Percentiles rank a stretch among this genome's conserved stretches.
These are phyloP conservation scores for Pseudozyma hubeiensis DNA, from an alignment of 1,284 basidiomycete genomes.

Conservation along the genomic window DNA sequence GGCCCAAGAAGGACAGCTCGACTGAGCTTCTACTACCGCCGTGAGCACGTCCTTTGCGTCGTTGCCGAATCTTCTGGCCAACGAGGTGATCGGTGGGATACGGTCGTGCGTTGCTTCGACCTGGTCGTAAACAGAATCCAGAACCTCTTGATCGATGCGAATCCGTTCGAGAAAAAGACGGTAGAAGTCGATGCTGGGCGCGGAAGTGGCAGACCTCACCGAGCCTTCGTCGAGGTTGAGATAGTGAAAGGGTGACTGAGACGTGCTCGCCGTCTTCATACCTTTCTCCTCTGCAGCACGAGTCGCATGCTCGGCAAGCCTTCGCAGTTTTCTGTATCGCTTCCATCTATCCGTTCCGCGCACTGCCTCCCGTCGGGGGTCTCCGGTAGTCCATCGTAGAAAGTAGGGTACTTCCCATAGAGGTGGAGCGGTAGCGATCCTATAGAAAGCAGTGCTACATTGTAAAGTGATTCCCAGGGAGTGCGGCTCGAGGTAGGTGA, in stretches of 20 bases:
- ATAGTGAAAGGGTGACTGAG: conserved; percentile 18
- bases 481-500: conserved; percentile 30
- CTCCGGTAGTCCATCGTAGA: conserved; percentile 43
- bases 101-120: conserved; percentile 24
- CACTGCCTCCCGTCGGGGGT: conserved; percentile 15
- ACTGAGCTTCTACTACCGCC: conserved; percentile 32
- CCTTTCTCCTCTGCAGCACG: conserved; percentile 13
- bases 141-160: conserved; percentile 33
- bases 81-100: conserved; percentile 16
- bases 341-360: conserved; percentile 19
- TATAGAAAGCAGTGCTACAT: conserved; percentile 26
- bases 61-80: conserved; percentile 30
- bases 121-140: conserved; percentile 37
- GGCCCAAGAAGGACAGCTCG: conserved; percentile 26
- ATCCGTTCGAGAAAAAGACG: conserved; percentile 46
- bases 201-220: background rate
- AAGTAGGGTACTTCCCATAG: conserved; percentile 45
- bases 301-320: conserved; percentile 22
- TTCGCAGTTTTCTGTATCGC: conserved; percentile 4
- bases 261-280: background rate
- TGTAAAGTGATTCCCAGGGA: conserved; percentile 19
- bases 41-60: conserved; percentile 49
- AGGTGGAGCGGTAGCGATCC: conserved; percentile 33
- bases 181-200: conserved; percentile 33
- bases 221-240: conserved; percentile 1